A percentile compares a stretch with the other conserved stretches of the same genome.
Conservation (phyloP, 805 yeast genomes). For the Wickerhamiella parazyma region DNA sequence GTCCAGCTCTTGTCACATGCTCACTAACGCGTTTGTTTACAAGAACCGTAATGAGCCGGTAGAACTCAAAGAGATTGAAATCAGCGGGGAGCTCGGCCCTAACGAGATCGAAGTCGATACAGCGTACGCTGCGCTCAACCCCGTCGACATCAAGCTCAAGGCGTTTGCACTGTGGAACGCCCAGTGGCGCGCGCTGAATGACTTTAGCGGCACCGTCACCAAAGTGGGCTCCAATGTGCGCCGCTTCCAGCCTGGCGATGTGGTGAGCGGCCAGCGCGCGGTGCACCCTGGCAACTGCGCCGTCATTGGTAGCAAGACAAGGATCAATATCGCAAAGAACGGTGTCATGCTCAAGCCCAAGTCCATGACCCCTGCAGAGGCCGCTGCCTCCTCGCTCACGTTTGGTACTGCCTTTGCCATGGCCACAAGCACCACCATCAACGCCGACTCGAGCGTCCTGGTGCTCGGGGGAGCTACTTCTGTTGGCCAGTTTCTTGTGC, state of each 20-base stretch:
- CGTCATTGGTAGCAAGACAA: not conserved
- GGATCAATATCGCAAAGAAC: conserved; percentile 24
- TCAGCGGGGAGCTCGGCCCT: conserved; percentile 22
- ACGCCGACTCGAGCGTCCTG: conserved; percentile 29
- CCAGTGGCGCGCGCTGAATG: conserved; percentile 35
- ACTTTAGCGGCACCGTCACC: conserved; percentile 47
- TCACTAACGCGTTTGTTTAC: conserved; percentile 1
- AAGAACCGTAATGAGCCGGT: conserved; percentile 1
- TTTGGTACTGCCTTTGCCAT: conserved; percentile 46
- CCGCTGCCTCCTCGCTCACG: conserved; percentile 54
- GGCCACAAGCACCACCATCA: conserved; percentile 27
- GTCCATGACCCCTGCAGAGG: conserved; percentile 36
- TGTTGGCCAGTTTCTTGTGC: conserved; percentile 47
- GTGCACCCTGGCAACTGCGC: not conserved
- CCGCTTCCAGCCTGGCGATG: conserved; percentile 40
- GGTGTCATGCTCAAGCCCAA: conserved; percentile 36
- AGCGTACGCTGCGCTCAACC: conserved; percentile 45
- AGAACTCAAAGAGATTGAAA: not conserved
- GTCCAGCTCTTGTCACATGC: no score
- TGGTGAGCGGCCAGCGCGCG: conserved; percentile 40
- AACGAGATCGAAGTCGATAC: conserved; percentile 45
- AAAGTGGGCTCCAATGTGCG: conserved; percentile 38
- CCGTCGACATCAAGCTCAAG: conserved; percentile 40
- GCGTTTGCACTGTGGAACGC: not conserved
- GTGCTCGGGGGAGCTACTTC: conserved; percentile 66